A percentile compares a stretch with the other conserved stretches of the same genome.
Evolutionary conservation across 2,329 filamentous ascomycete genomes (phyloP).

Genomic region (Cytospora mali): DNA sequence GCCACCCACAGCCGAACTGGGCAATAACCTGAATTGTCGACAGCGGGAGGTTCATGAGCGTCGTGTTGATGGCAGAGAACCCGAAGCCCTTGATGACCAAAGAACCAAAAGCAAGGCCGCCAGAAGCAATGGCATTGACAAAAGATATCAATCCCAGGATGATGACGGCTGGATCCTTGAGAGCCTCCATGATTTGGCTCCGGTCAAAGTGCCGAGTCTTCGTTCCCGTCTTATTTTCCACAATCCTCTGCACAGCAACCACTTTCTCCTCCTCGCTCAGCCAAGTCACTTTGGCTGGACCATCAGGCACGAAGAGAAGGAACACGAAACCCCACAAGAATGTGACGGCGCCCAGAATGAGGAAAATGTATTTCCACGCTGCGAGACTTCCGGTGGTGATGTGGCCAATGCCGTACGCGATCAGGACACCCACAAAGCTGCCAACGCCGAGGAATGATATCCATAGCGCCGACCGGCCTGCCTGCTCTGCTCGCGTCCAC

Average conservation of each 20-base stretch:
- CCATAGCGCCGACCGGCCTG: slow-evolving; percentile 41
- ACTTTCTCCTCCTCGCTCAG: slow-evolving; percentile 37
- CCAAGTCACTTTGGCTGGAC: slow-evolving; percentile 36
- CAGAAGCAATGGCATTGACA: slow-evolving; percentile 33
- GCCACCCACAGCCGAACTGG: slow-evolving; percentile 31
- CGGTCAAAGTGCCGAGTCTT: slow-evolving; percentile 33
- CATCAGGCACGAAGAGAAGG: slow-evolving; percentile 30
- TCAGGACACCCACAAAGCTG: slow-evolving; percentile 38
- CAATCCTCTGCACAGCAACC: slow-evolving; percentile 35
- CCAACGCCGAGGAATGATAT: slow-evolving; percentile 44
- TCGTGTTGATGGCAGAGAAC: slow-evolving; percentile 32
- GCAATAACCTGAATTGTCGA: slow-evolving; percentile 33
- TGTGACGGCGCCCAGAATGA: slow-evolving; percentile 40
- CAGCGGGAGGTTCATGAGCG: slow-evolving; percentile 34
- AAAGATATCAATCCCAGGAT: slow-evolving; percentile 35
- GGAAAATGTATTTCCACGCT: slow-evolving; percentile 41
- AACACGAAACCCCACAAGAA: slow-evolving; percentile 30
- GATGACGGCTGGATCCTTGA: slow-evolving; percentile 33
- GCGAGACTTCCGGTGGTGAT: slow-evolving; percentile 34
- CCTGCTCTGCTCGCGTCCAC: slow-evolving; percentile 44
- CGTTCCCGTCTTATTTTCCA: slow-evolving; percentile 36
- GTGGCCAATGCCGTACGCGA: slow-evolving; percentile 41
- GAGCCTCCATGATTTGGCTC: slow-evolving; percentile 32
- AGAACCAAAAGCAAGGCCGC: slow-evolving; percentile 34
- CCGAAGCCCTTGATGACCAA: slow-evolving; percentile 35